Percentiles rank a stretch among this genome's conserved stretches.
Conservation (phyloP, 495 filamentous ascomycete species). For the Penicillium flavigenum region DNA sequence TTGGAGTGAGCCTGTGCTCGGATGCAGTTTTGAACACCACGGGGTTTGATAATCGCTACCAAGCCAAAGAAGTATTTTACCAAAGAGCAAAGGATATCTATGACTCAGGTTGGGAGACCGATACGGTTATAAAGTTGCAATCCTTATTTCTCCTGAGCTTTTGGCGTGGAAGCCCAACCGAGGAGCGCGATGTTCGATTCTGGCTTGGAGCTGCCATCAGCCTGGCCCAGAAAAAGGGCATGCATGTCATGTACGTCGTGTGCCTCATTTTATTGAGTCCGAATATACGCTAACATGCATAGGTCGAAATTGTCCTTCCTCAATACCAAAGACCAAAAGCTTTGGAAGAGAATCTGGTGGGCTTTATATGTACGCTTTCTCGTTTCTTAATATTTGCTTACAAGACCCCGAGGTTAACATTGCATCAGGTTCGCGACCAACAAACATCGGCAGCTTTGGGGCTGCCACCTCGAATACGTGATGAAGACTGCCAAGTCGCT, state of each 20-base stretch:
- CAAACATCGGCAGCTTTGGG: constrained; percentile 43
- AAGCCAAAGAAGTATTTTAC: constrained; percentile 42
- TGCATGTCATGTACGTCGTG: constrained; percentile 43
- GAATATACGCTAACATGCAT: constrained; percentile 14
- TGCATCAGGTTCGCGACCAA: constrained; percentile 38
- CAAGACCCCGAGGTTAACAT: not conserved
- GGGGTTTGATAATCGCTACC: constrained; percentile 37
- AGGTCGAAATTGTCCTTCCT: constrained; percentile 42
- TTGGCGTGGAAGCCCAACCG: constrained; percentile 41
- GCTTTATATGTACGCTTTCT: constrained; percentile 40
- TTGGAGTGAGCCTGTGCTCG: constrained; percentile 43
- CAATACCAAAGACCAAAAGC: constrained; percentile 29
- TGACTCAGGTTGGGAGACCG: constrained; percentile 44
- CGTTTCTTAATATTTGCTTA: no score
- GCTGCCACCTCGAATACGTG: constrained; percentile 42
- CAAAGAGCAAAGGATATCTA: constrained; percentile 45
- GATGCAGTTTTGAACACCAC: constrained; percentile 31
- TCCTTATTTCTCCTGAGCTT: constrained; percentile 48
- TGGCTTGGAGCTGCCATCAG: constrained; percentile 45
- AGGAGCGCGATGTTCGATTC: constrained; percentile 44
- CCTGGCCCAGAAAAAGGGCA: constrained; percentile 45
- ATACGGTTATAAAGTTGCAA: constrained; percentile 38
- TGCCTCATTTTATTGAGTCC: not conserved
- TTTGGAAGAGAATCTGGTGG: constrained; percentile 52
- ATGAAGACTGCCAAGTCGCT: constrained; percentile 48